Evolutionary conservation across 228 moss, liverwort and hornwort genomes (phyloP), one percentile per base, ranked within the genome.

Genomic region (Sphagnum magellanicum): DNA sequence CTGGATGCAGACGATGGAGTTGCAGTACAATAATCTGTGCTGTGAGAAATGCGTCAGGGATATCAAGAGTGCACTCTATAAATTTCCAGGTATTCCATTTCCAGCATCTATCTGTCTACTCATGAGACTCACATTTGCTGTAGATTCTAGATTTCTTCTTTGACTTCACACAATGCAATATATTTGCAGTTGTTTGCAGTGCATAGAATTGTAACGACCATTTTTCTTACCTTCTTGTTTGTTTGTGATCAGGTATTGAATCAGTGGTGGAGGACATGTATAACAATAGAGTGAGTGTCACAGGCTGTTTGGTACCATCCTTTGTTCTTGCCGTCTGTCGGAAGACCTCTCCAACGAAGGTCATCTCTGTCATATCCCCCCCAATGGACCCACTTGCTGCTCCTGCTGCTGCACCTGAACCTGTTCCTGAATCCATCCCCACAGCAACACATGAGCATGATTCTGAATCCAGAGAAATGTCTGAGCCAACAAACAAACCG

Each of bases 31-130:
- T 71, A 86, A 82, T 61, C 71, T 86, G 50, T 82, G 82, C 74
- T 86, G 86, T 67, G 86, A 86, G 67, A 80, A 86, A 71, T 86
- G 86, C 61, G 80, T 86, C 48, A 74, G 77, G 69, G 76, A 83
- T 46, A 86, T 86, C 64, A 83, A 82, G 74, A 69, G 82, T 49
- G 82, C 80, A 69, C 82, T 86, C 60, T 65, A 66, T 50, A 86
- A 86, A 48, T 75, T 86, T n/a, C 72, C 86, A 58, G 86, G 86
- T 86, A 83, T 32, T 32, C 32, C 32, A 32, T 32, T 32, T 32
- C 32, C 32, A 32, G 32, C 32, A 32, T 32, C 32, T 32, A 32
- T 32, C 32, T 32, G 32, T 32, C 32, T 32, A 3, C 32, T 32
- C 32, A 32, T 32, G 32, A 32, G 32, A 32, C 32, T 32, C 3